These are phyloP conservation scores for Magnolia changhungtana DNA, from an alignment of 164 flowering plant species.

Conservation along the genomic window DNA sequence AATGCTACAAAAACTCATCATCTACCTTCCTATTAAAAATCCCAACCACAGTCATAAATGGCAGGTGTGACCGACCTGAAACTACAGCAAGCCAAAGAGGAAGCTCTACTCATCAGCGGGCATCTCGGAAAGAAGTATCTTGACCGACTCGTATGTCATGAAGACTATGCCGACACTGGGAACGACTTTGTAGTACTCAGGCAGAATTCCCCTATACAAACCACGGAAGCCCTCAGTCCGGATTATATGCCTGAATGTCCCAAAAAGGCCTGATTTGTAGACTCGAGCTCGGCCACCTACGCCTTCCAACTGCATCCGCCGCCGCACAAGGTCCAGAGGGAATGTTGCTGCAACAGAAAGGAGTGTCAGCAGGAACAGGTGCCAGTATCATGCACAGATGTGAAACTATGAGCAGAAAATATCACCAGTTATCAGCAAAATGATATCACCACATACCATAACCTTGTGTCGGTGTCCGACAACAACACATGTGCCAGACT, in stretches of 20 bases:
- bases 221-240: slow-evolving; percentile 63
- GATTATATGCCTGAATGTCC: slow-evolving; percentile 62
- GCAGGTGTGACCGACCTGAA: not conserved
- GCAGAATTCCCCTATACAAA: slow-evolving; percentile 75
- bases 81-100: not conserved
- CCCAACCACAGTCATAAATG: slow-evolving; percentile 2
- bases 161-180: slow-evolving; percentile 82
- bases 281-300: slow-evolving; percentile 72
- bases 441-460: no score
- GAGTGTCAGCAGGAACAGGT: not conserved
- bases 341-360: slow-evolving; percentile 54
- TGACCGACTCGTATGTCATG: slow-evolving; percentile 76
- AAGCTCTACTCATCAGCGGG: slow-evolving; percentile 16
- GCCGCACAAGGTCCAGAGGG: slow-evolving; percentile 80
- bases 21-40: slow-evolving; percentile 20
- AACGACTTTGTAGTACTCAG: slow-evolving; percentile 84
- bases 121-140: slow-evolving; percentile 46
- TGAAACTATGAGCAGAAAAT: no score
- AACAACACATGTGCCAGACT: no score
- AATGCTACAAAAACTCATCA: slow-evolving; percentile 16
- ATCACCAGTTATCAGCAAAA: no score
- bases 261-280: slow-evolving; percentile 57
- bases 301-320: slow-evolving; percentile 89
- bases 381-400: not conserved
- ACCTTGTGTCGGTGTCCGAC: no score